phyloP scores from a whole-genome alignment of 2,329 filamentous ascomycete species.

The Colletotrichum sp. region DNA sequence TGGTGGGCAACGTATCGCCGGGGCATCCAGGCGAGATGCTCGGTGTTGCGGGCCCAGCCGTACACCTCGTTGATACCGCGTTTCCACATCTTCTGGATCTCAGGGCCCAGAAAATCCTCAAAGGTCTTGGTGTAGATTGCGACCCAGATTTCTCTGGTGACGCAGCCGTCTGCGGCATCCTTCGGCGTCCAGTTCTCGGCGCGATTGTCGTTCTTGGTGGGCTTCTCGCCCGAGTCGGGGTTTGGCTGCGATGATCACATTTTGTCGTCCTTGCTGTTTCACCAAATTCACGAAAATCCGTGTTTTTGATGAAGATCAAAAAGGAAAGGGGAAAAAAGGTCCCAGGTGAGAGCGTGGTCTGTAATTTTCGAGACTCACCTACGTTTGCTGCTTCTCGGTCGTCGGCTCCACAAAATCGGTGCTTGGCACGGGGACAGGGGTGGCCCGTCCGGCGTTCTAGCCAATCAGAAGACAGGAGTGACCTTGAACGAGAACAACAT shows the following conservation, averaged over 20 bases:
- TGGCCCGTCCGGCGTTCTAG: background rate
- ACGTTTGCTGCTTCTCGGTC: background rate
- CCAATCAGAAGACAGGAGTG: background rate
- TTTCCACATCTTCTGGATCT: background rate
- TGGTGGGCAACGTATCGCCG: background rate
- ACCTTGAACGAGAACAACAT: background rate
- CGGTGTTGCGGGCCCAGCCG: too few relatives aligned
- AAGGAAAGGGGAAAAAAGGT: too few relatives aligned
- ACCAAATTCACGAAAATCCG: too few relatives aligned
- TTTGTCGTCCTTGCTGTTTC: background rate
- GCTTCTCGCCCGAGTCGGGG: background rate
- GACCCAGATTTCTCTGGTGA: background rate
- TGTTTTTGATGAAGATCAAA: too few relatives aligned
- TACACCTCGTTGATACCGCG: too few relatives aligned
- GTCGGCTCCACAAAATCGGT: background rate
- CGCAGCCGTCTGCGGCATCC: background rate
- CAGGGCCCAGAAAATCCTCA: too few relatives aligned
- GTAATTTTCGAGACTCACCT: too few relatives aligned
- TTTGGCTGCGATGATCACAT: background rate
- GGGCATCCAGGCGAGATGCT: too few relatives aligned
- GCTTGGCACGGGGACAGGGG: background rate
- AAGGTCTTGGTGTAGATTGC: background rate
- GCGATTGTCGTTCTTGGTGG: background rate
- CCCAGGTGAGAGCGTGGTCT: too few relatives aligned
- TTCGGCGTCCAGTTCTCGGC: background rate